Conservation (phyloP, 2,329 filamentous ascomycete genomes). For the Albifimbria verrucaria region DNA sequence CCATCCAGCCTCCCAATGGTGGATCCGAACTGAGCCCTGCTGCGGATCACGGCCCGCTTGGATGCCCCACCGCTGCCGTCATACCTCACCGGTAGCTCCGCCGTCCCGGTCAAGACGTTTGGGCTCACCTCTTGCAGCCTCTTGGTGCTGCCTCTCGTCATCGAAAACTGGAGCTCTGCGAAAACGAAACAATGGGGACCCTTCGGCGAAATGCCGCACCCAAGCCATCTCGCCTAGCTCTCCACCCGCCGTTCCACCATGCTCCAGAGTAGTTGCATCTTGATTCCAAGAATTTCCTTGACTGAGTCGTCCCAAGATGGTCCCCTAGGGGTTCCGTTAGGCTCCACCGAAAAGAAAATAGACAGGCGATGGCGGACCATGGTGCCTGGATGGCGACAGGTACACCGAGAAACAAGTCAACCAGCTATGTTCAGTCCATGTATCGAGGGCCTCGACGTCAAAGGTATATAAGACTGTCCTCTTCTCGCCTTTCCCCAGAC, state of each 20-base stretch:
- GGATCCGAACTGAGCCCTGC: neutral
- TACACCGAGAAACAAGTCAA: neutral
- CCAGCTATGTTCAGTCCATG: neutral
- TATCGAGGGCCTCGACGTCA: neutral
- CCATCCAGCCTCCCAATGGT: neutral
- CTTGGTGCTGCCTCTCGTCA: neutral
- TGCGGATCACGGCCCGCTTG: neutral
- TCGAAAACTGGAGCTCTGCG: neutral
- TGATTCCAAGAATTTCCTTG: neutral
- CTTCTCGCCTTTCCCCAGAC: neutral
- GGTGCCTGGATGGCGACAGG: neutral
- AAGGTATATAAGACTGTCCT: neutral
- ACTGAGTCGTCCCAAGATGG: neutral
- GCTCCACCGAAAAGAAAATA: neutral
- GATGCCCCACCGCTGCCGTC: neutral
- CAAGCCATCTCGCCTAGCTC: neutral
- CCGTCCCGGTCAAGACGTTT: too few species aligned
- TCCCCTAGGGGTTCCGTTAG: neutral
- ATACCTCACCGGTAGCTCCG: neutral
- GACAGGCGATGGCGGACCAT: neutral
- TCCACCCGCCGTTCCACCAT: neutral
- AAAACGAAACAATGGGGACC: slow-evolving; percentile 1
- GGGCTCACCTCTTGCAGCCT: neutral
- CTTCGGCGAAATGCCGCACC: neutral
- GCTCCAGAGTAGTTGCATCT: slow-evolving; percentile 1